phyloP scores from a whole-genome alignment of 257 asterid genomes.

The Rehmannia glutinosa region DNA sequence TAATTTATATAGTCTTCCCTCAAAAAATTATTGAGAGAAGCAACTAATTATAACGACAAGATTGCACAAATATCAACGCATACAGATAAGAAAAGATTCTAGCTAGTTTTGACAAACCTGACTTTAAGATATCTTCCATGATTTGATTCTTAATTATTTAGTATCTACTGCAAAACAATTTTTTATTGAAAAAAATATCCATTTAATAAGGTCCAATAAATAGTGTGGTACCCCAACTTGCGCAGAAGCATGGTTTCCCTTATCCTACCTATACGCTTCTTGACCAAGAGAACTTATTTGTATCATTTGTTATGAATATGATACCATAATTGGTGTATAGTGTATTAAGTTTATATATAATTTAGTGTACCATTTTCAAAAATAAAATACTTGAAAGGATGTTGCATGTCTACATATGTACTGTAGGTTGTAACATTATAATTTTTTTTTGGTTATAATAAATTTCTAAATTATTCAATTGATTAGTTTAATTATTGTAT shows the following conservation, averaged over 20 bases:
- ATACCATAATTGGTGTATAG: too few relatives aligned
- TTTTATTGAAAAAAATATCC: neutral
- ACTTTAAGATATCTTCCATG: neutral
- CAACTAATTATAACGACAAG: neutral
- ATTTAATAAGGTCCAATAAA: slow-evolving; percentile 8
- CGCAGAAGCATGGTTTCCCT: neutral
- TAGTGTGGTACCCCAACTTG: neutral
- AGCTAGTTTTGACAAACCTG: neutral
- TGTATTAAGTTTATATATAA: too few relatives aligned
- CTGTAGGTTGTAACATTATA: too few relatives aligned
- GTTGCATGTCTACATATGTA: too few relatives aligned
- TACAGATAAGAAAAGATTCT: neutral
- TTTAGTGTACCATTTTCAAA: too few relatives aligned
- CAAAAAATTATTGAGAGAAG: neutral
- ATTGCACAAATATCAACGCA: neutral
- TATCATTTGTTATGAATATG: too few relatives aligned
- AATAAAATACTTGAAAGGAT: too few relatives aligned
- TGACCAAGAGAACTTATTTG: neutral
- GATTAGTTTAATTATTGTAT: neutral
- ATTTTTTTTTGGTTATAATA: too few relatives aligned
- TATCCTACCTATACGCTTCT: neutral
- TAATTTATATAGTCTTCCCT: neutral
- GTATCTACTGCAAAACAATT: neutral
- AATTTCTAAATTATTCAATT: neutral
- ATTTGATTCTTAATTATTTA: neutral